Evolutionary conservation across 2,329 filamentous ascomycete genomes (phyloP), one percentile per base, ranked within the genome.

Genomic region (Pyrenophora teres): DNA sequence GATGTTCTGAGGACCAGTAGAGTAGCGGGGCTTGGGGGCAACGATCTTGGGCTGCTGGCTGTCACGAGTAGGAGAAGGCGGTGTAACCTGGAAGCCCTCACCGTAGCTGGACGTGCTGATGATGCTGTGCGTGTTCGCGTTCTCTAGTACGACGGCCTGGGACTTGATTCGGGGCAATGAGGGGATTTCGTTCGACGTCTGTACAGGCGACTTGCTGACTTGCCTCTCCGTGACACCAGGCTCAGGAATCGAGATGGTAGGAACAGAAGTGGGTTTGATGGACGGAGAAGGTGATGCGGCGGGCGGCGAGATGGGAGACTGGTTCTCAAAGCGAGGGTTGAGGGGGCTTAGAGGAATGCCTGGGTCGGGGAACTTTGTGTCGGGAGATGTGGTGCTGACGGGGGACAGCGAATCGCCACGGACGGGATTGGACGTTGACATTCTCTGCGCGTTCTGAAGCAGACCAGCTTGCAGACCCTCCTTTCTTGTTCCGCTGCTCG

Each of bases 391-490:
- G 12, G 57, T 56, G 35, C 71, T 59, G 42, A 68, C 61, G 13
- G 69, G 70, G 13, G 69, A 72, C 46, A 72, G 60, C 1, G 76
- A 73, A 42, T 74, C 72, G 54, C 70, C 70, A 47, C 70, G 68
- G 12, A 75, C 72, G n/a, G 80, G 79, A 39, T 76, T 72, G 3
- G 81, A 82, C 8, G 77, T 78, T 8, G 83, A 83, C 78, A 85
- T 85, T 21, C 78, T 72, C 60, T 83, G 80, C 12, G 83, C 83
- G 64, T 85, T 84, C 42, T 76, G 73, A 39, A 86, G 65, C 18
- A 87, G 75, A 49, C 62, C 60, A 37, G 81, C 77, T 47, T 78
- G 77, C 68, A 80, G 79, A 51, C 78, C 75, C 30, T 74, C 77
- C 52, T 76, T 77, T 15, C 71, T 68, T 13, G 75, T 78, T 42